Evolutionary conservation across 352 stramenopile genomes (phyloP), one percentile per base, ranked within the genome.

Genomic region (Nothophytophthora sp.): DNA sequence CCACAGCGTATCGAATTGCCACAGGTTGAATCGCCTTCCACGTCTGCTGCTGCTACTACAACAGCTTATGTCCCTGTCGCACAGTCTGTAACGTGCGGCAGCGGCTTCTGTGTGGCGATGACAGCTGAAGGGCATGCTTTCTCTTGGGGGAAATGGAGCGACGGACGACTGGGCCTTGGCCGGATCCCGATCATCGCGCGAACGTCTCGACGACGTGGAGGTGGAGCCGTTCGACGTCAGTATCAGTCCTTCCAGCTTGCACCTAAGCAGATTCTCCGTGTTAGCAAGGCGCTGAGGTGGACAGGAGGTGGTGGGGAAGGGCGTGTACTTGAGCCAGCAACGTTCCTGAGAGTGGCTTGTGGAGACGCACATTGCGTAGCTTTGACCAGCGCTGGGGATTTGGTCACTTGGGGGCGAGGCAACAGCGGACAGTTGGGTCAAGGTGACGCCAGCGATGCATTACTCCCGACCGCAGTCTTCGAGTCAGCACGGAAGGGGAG

Each of bases 361-460:
- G 87, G 85, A 2, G 75, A 90, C 38, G 88, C 78, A 4, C 89
- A 97, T 52, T 93, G 83, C 10, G 41, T 93, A 15, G 84, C 68
- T 4, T 41, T 96, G 2, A 82, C 77, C 3, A 53, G 18, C 15
- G 43, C 63, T 20, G 79, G 86, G 4, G 55, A 70, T 7, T 44
- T 95, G 0, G 80, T 81, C n/a, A 80, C 84, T 3, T 96, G 86
- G 87, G 90, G 90, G 2, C 50, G 71, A 24, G 90, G 90, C 13
- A 63, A 66, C 16, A 86, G 88, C 45, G 90, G 90, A 0, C 75
- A 95, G 27, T 80, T 96, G 7, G 89, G 90, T 9, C 70, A 82
- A 45, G 85, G 87, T 3, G 52, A 73, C 19, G 60, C 62, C 2
- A 39, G 44, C 12, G 66, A 87, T 48, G 46, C 53, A 11, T 35